Conservation (phyloP, 441 rosid species). For the Flueggea neowawraea region DNA sequence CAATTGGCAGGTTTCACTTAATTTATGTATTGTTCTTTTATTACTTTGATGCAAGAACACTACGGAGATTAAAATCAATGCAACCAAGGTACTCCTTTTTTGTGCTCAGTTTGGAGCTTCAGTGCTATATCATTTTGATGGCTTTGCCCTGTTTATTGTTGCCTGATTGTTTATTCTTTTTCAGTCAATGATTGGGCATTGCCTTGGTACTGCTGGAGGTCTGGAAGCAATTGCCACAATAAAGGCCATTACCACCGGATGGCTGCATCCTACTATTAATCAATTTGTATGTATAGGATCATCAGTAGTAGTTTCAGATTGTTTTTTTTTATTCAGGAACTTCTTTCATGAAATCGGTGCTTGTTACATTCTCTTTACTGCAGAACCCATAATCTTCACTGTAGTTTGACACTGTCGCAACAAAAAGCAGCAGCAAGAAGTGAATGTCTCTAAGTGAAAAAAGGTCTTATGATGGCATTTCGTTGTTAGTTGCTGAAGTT, state of each 20-base stretch:
- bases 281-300: conserved; percentile 67
- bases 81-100: conserved; percentile 68
- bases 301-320: not conserved
- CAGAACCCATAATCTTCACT: conserved; percentile 89
- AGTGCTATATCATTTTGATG: not conserved
- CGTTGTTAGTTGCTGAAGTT: not conserved
- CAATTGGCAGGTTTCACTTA: no score
- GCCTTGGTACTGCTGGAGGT: conserved; percentile 99
- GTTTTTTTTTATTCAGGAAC: no score
- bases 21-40: no score
- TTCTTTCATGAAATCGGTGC: not conserved
- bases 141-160: conserved; percentile 9
- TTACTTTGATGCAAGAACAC: conserved; percentile 38
- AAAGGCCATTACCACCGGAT: conserved; percentile 92
- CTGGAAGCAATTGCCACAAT: conserved; percentile 90
- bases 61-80: conserved; percentile 82
- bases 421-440: conserved; percentile 80
- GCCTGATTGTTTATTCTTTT: conserved; percentile 14
- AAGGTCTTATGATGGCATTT: not conserved
- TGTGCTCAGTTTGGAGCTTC: conserved; percentile 2
- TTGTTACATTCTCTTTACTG: conserved; percentile 21
- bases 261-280: conserved; percentile 94
- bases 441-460: conserved; percentile 77
- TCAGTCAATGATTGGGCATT: conserved; percentile 99
- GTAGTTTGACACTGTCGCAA: conserved; percentile 89